Conservation (phyloP, 352 stramenopile species). For the Phytophthora crassamura region DNA sequence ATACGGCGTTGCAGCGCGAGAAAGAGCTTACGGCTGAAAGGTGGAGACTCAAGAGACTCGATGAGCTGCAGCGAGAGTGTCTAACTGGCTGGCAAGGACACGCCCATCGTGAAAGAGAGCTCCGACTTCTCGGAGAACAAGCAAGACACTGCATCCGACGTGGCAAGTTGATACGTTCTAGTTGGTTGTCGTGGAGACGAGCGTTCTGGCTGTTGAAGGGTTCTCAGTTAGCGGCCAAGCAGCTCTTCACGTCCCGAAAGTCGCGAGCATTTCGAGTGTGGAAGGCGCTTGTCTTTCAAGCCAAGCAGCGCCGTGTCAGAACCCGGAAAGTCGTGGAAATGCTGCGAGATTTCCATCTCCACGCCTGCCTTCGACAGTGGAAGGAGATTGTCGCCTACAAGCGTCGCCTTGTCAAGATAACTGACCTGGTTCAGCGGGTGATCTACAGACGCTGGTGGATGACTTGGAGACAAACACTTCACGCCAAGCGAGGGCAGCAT, state of each 20-base stretch:
- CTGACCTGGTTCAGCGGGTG: neutral
- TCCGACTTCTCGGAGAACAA: conserved; percentile 17
- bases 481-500: conserved; percentile 18
- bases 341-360: conserved; percentile 13
- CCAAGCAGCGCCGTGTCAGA: conserved; percentile 10
- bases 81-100: conserved; percentile 16
- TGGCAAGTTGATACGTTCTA: neutral
- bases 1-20: conserved; percentile 9
- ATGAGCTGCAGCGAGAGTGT: neutral
- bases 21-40: conserved; percentile 16
- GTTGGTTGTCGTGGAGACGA: conserved; percentile 31
- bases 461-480: conserved; percentile 24
- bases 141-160: conserved; percentile 4
- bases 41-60: neutral
- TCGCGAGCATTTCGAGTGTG: conserved; percentile 25
- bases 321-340: conserved; percentile 5
- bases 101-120: neutral
- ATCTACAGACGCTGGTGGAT: conserved; percentile 14
- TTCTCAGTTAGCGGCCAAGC: conserved; percentile 16
- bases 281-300: conserved; percentile 16
- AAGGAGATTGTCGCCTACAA: conserved; percentile 5
- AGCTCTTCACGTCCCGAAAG: conserved; percentile 19
- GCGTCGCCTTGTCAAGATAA: neutral
- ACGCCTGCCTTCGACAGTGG: conserved; percentile 33
- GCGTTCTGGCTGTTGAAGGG: conserved; percentile 13